Evolutionary conservation across 352 stramenopile species (phyloP), one percentile per base, ranked within the genome.

Genomic region (Phytophthora macrochlamydospora): DNA sequence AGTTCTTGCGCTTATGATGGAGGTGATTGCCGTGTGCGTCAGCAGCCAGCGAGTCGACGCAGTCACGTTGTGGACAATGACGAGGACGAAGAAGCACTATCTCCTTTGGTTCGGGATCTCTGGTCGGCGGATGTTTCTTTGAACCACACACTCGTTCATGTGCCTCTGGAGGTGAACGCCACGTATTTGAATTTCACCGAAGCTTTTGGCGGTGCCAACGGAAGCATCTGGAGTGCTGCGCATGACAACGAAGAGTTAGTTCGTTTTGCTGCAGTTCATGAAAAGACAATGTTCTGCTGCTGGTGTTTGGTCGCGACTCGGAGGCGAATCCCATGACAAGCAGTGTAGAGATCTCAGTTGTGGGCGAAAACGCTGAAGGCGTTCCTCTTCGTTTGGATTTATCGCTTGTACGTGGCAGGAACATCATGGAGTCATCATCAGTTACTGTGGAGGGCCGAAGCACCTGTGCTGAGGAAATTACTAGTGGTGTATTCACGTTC

Each of bases 1-100:
- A 89, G 77, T 24, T 79, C 79, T 13, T 97, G 90, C 62, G 90
- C 82, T 30, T 97, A 90, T 73, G 90, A 97, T 62, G 83, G 73
- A 50, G 89, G 88, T 13, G 90, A 97, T 56, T 96, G 90, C 56
- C 75, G 74, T 59, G 74, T 76, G 7, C 40, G 69, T 14, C 53
- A 75, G 57, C 45, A 32, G 13, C 44, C 78, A 32, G 49, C 11
- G 13, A 31, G 69, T 7, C 33, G 56, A 51, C 43, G 64, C 13
- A 18, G 56, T 7, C 66, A 60, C 1, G 38, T 59, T 56, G 49
- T 51, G 46, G n/a, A 69, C 28, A 33, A 62, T 42, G 50, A 61
- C 0, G 50, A 67, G 3, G 65, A 74, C 18, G 56, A 65, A 2
- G 64, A 69, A 51, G 64, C 29, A 38, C 24, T 79, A 37, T 73